Percentiles rank a stretch among this genome's conserved stretches.
phyloP scores from a whole-genome alignment of 1,139 yeast genomes.

The Yamadazyma songkhlaensis region DNA sequence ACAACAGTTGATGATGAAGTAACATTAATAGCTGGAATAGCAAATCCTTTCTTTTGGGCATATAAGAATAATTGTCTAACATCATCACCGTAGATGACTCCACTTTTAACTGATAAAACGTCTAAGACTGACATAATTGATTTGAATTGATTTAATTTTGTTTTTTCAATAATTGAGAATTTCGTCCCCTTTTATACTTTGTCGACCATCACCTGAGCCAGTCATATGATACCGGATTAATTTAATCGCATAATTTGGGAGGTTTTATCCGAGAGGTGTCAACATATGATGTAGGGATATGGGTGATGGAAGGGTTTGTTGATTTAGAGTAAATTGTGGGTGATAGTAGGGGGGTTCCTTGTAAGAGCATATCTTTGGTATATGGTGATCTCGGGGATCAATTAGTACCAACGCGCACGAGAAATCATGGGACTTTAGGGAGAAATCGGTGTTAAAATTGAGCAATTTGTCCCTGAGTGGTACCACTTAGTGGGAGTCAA shows the following conservation, averaged over 20 bases:
- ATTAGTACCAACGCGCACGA: no score
- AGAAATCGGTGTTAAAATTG: background rate
- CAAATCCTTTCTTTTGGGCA: slow-evolving; percentile 91
- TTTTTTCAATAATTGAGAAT: slow-evolving; percentile 1
- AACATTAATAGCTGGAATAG: slow-evolving; percentile 98
- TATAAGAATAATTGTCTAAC: slow-evolving; percentile 89
- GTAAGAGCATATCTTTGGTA: no score
- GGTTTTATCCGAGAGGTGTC: background rate
- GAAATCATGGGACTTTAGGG: background rate
- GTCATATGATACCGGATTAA: slow-evolving; percentile 2
- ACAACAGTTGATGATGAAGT: slow-evolving; percentile 97
- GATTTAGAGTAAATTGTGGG: no score
- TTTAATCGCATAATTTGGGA: background rate
- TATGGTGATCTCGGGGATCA: no score
- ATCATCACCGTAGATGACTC: slow-evolving; percentile 99
- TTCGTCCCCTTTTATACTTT: slow-evolving; percentile 8
- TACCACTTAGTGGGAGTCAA: background rate
- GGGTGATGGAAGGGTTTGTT: no score
- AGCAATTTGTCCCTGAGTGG: background rate
- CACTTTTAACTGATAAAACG: slow-evolving; percentile 85
- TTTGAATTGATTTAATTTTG: background rate
- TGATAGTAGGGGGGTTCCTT: no score
- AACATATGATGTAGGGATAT: no score
- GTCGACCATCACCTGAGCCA: slow-evolving; percentile 8
- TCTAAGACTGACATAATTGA: slow-evolving; percentile 44